These are phyloP conservation scores for Talaromyces pinophilus DNA, from an alignment of 2,329 filamentous ascomycete species.

Conservation along the genomic window DNA sequence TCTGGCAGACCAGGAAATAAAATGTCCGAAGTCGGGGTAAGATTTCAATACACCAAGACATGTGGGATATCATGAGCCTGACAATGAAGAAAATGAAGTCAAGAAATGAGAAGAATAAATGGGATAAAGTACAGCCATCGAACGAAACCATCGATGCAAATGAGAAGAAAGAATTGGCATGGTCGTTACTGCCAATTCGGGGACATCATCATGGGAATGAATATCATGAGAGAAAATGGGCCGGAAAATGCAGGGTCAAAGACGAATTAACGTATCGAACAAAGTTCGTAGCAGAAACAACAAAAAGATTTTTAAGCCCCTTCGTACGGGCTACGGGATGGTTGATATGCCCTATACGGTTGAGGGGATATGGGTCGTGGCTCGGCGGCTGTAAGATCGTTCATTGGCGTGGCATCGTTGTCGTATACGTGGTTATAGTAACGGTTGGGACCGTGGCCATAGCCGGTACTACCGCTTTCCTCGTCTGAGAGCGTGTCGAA, in stretches of 20 bases:
- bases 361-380: slow-evolving; percentile 23
- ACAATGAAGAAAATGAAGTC: slow-evolving; percentile 15
- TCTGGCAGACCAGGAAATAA: background rate
- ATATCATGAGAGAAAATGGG: slow-evolving; percentile 2
- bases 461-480: background rate
- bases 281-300: background rate
- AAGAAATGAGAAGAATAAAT: background rate
- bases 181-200: slow-evolving; percentile 19
- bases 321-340: slow-evolving; percentile 17
- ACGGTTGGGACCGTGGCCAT: slow-evolving; percentile 19
- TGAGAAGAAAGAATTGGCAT: slow-evolving; percentile 12
- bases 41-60: slow-evolving; percentile 18
- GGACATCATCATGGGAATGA: slow-evolving; percentile 8
- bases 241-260: slow-evolving; percentile 5
- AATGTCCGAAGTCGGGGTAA: background rate
- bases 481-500: slow-evolving; percentile 5
- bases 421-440: slow-evolving; percentile 20
- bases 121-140: background rate
- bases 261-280: background rate
- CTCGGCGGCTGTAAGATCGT: slow-evolving; percentile 14
- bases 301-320: slow-evolving; percentile 8
- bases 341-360: slow-evolving; percentile 22
- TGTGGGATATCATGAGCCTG: slow-evolving; percentile 23
- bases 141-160: background rate
- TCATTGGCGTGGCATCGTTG: background rate